Evolutionary conservation across 1,139 yeast species (phyloP).

Genomic region (Protomyces arabidopsidicola): DNA sequence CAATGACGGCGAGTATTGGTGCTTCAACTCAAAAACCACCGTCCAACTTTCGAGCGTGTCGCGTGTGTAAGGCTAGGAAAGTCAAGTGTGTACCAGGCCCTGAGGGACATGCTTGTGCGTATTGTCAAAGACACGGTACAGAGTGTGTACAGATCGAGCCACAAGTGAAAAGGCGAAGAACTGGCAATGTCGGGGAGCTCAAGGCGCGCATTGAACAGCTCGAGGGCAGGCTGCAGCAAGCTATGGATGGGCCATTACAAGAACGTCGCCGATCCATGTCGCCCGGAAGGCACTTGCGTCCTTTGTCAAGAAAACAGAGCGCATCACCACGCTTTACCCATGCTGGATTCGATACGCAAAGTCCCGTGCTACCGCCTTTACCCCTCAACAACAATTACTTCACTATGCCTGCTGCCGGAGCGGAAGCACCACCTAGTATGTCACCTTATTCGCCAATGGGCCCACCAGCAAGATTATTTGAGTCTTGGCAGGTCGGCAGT

Average conservation of each 20-base stretch:
- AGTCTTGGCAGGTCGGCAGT: not conserved
- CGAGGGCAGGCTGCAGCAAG: constrained; percentile 2
- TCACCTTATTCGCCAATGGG: not conserved
- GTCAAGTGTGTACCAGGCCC: constrained; percentile 18
- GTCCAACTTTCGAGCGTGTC: constrained; percentile 17
- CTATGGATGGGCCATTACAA: not conserved
- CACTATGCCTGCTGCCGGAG: not conserved
- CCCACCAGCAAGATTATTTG: not conserved
- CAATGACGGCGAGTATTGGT: not conserved
- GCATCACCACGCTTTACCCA: not conserved
- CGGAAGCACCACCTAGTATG: not conserved
- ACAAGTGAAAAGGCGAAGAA: not conserved
- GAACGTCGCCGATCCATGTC: not conserved
- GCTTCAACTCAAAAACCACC: not conserved
- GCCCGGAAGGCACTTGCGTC: not conserved
- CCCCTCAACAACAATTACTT: not conserved
- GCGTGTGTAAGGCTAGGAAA: constrained; percentile 10
- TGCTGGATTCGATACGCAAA: not conserved
- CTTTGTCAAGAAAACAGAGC: not conserved
- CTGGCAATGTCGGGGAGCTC: constrained; percentile 6
- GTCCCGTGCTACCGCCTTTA: not conserved
- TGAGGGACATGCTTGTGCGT: constrained; percentile 10
- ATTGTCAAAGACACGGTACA: constrained; percentile 5
- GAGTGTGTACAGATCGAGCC: constrained; percentile 15
- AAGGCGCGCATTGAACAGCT: constrained; percentile 23